phyloP scores from a whole-genome alignment of 1,139 yeast genomes.

The Kurtzmaniella natalensis region DNA sequence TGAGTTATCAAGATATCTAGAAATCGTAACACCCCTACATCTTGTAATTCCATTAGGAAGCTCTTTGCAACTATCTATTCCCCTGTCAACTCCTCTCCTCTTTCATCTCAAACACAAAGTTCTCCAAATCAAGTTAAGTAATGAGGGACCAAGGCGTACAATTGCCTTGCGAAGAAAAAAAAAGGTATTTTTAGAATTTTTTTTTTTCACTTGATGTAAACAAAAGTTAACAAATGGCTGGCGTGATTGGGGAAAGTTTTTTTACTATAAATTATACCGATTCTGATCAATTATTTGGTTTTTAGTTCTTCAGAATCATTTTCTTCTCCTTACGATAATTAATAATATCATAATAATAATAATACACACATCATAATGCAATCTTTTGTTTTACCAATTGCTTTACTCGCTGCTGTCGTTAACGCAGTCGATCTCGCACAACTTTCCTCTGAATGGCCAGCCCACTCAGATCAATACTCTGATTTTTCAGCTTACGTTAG shows the following conservation, averaged over 20 bases:
- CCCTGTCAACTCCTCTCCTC: no score
- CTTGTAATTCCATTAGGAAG: no score
- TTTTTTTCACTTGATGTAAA: not conserved
- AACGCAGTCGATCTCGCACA: slow-evolving; percentile 12
- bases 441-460: slow-evolving; percentile 1
- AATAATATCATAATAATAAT: not conserved
- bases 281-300: not conserved
- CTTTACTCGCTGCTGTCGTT: not conserved
- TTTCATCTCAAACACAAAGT: no score
- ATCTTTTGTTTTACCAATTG: slow-evolving; percentile 1
- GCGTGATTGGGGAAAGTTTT: not conserved
- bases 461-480: slow-evolving; percentile 1
- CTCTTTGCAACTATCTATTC: no score
- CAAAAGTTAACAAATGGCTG: not conserved
- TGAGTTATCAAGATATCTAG: no score
- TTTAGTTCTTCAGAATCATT: no score
- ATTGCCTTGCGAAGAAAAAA: no score
- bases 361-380: not conserved
- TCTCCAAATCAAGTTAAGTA: no score
- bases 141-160: no score
- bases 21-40: no score
- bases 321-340: no score
- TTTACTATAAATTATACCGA: not conserved
- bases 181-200: slow-evolving; percentile 1
- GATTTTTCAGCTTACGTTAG: slow-evolving; percentile 4